Conservation (phyloP, 108 stramenopile genomes). For the Cyclotella cryptica region DNA sequence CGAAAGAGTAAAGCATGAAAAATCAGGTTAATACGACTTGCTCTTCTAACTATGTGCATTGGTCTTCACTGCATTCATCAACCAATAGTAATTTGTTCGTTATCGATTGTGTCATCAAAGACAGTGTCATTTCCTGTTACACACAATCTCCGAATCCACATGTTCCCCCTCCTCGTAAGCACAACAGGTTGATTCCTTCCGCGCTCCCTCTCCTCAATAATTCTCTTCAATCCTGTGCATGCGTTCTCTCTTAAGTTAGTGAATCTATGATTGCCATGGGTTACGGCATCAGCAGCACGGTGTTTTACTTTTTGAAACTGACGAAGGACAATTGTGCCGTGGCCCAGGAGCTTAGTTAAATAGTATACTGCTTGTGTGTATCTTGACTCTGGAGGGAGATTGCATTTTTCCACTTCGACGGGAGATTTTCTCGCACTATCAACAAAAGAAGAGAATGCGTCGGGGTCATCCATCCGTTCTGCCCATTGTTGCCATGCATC, state of each 20-base stretch:
- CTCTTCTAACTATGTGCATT: no score
- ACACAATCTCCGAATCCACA: conserved; percentile 52
- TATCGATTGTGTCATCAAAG: background rate
- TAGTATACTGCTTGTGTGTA: conserved; percentile 40
- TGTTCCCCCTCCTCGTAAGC: conserved; percentile 45
- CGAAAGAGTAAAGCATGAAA: no score
- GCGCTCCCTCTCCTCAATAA: conserved; percentile 47
- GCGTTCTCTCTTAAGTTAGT: conserved; percentile 29
- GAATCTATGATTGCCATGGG: conserved; percentile 28
- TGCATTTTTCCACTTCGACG: conserved; percentile 3
- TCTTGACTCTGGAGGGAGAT: conserved; percentile 44
- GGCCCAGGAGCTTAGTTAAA: conserved; percentile 20
- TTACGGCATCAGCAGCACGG: conserved; percentile 1
- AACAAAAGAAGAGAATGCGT: conserved; percentile 27
- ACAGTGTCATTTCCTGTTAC: conserved; percentile 1
- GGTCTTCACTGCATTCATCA: background rate
- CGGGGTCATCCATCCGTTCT: conserved; percentile 21
- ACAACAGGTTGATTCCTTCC: conserved; percentile 43
- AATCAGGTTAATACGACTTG: no score
- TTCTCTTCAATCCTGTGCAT: conserved; percentile 40
- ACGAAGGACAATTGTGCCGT: conserved; percentile 21
- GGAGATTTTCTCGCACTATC: conserved; percentile 5
- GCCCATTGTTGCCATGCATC: conserved; percentile 53
- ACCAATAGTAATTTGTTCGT: background rate
- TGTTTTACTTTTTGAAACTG: conserved; percentile 33